These are phyloP conservation scores for Thraustotheca clavata DNA, from an alignment of 352 stramenopile species.

Conservation along the genomic window DNA sequence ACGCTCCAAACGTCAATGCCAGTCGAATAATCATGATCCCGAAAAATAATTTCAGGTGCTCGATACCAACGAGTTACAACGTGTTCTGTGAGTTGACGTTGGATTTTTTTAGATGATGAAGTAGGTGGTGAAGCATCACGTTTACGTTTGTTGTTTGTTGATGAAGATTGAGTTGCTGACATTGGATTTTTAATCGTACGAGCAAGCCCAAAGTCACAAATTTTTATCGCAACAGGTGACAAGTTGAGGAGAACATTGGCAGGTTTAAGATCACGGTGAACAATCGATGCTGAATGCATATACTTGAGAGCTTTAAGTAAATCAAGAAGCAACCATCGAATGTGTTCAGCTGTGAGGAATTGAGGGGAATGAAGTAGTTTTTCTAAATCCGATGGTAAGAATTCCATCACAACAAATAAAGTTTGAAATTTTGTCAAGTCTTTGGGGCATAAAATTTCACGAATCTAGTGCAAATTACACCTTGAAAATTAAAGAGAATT, in stretches of 20 bases:
- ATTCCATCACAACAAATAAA: constrained; percentile 82
- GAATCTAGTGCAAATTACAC: constrained; percentile 33
- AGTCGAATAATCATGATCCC: constrained; percentile 80
- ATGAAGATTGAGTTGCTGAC: constrained; percentile 29
- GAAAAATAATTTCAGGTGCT: constrained; percentile 92
- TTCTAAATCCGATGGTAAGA: constrained; percentile 72
- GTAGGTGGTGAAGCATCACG: constrained; percentile 23
- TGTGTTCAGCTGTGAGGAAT: constrained; percentile 74
- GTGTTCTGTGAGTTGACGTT: constrained; percentile 91
- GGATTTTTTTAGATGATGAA: constrained; percentile 49
- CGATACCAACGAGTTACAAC: constrained; percentile 94
- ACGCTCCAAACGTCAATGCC: constrained; percentile 86
- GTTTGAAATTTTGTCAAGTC: constrained; percentile 71
- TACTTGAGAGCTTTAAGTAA: constrained; percentile 85
- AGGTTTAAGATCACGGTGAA: constrained; percentile 83
- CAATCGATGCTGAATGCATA: constrained; percentile 84
- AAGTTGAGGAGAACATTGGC: constrained; percentile 83
- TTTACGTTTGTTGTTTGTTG: constrained; percentile 58
- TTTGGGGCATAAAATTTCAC: constrained; percentile 72
- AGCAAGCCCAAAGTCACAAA: constrained; percentile 79
- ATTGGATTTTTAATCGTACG: constrained; percentile 43
- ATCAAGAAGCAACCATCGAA: constrained; percentile 78
- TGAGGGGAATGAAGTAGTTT: constrained; percentile 80
- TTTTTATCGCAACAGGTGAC: constrained; percentile 79
- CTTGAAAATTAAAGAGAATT: not conserved